phyloP scores from a whole-genome alignment of 768 basidiomycete species.

The Candolleomyces aberdarensis region DNA sequence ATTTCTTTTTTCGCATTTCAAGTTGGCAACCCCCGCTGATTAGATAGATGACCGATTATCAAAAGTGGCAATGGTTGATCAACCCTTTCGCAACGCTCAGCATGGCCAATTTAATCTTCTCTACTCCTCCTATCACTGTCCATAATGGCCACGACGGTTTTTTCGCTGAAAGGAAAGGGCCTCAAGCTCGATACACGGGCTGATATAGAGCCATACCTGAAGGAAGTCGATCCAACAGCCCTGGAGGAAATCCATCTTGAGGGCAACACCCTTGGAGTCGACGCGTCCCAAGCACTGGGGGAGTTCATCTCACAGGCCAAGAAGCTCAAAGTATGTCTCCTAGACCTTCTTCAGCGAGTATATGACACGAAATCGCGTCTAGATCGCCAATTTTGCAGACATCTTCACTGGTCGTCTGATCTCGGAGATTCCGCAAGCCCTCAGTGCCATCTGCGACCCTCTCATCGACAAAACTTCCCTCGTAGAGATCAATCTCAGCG shows the following conservation, averaged over 20 bases:
- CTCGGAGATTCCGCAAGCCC: slow-evolving; percentile 88
- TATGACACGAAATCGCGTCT: not conserved
- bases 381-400: slow-evolving; percentile 96
- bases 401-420: slow-evolving; percentile 98
- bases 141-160: slow-evolving; percentile 23
- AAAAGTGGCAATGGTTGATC: not conserved
- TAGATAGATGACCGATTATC: slow-evolving; percentile 5
- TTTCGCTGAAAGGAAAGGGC: slow-evolving; percentile 56
- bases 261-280: slow-evolving; percentile 92
- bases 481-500: slow-evolving; percentile 84
- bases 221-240: slow-evolving; percentile 55
- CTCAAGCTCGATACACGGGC: slow-evolving; percentile 76
- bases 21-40: slow-evolving; percentile 1
- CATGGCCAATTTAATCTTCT: not conserved
- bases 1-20: no score
- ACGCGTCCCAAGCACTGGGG: slow-evolving; percentile 81
- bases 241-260: slow-evolving; percentile 91
- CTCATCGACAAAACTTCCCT: slow-evolving; percentile 79
- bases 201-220: slow-evolving; percentile 74
- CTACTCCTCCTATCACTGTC: not conserved
- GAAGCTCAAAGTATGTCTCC: slow-evolving; percentile 60
- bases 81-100: not conserved
- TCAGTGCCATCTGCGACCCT: slow-evolving; percentile 85
- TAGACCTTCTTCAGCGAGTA: not conserved
- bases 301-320: slow-evolving; percentile 70